phyloP scores from a whole-genome alignment of 768 basidiomycete species.

The Coprinopsis sp. region DNA sequence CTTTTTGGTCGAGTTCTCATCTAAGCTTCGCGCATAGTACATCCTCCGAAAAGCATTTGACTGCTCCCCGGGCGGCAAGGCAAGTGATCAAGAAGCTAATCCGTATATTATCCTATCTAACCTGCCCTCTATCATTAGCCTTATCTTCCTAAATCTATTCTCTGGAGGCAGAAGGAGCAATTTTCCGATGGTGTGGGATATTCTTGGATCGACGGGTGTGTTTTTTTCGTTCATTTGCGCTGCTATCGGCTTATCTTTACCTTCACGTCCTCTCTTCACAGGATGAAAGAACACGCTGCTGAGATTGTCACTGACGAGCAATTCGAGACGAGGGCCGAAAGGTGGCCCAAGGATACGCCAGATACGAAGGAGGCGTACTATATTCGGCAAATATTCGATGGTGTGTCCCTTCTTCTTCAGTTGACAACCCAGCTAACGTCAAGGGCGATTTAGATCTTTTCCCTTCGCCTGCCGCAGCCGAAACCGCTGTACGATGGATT shows the following conservation, averaged over 20 bases:
- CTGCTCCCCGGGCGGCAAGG: constrained; percentile 72
- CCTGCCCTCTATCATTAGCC: constrained; percentile 41
- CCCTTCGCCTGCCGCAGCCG: constrained; percentile 80
- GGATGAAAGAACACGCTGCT: constrained; percentile 87
- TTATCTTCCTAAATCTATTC: constrained; percentile 88
- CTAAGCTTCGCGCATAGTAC: constrained; percentile 50
- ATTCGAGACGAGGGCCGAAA: constrained; percentile 64
- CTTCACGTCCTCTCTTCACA: constrained; percentile 22
- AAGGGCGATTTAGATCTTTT: constrained; percentile 53
- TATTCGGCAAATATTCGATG: constrained; percentile 89
- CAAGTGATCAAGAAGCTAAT: constrained; percentile 19
- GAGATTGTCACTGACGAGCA: constrained; percentile 73
- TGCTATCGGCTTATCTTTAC: not conserved
- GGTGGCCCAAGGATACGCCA: constrained; percentile 78
- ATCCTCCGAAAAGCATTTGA: constrained; percentile 96
- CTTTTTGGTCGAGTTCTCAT: constrained; percentile 4
- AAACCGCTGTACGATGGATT: constrained; percentile 94
- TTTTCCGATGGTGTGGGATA: constrained; percentile 99
- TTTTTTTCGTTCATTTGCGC: constrained; percentile 1
- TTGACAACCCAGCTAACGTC: constrained; percentile 11
- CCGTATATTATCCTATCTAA: not conserved
- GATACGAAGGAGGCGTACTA: constrained; percentile 97
- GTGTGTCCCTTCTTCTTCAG: constrained; percentile 29
- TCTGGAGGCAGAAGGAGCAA: constrained; percentile 99
- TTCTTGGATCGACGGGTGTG: constrained; percentile 96